Evolutionary conservation across 306 rosid genomes (phyloP).

Genomic region (Corylus americana): DNA sequence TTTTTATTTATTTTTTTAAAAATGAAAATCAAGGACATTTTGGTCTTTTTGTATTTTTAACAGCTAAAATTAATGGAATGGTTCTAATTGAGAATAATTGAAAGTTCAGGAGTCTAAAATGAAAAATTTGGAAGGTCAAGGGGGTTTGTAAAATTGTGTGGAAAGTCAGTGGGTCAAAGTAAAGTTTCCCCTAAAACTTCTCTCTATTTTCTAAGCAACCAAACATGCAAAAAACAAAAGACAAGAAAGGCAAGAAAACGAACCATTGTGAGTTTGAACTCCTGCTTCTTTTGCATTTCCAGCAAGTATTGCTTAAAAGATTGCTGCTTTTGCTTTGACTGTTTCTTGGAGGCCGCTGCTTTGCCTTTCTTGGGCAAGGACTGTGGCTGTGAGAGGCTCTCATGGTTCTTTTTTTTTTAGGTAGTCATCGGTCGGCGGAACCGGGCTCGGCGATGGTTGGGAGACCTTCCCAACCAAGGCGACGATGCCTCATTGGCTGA

Average conservation of each 20-base stretch:
- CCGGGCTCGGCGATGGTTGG: constrained; percentile 20
- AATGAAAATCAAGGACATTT: no score
- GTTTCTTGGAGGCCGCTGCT: constrained; percentile 56
- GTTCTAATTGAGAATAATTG: no score
- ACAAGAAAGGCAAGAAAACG: constrained; percentile 3
- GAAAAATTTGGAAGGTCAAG: no score
- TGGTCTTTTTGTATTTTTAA: no score
- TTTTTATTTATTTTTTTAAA: no score
- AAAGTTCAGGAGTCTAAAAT: no score
- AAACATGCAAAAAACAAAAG: background rate
- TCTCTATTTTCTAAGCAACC: background rate
- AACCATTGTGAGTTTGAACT: constrained; percentile 88
- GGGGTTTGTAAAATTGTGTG: no score
- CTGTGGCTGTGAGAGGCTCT: constrained; percentile 38
- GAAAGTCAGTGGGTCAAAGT: no score
- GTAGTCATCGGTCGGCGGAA: constrained; percentile 2
- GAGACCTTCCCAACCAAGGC: constrained; percentile 29
- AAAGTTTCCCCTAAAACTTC: background rate
- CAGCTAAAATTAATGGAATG: no score
- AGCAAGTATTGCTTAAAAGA: constrained; percentile 68
- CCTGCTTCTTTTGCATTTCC: constrained; percentile 81
- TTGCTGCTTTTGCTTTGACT: constrained; percentile 30
- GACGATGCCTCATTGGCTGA: constrained; percentile 35
- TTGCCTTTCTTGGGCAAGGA: constrained; percentile 48
- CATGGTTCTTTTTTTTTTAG: constrained; percentile 40